Evolutionary conservation across 202 grass and related monocot genomes (phyloP), one percentile per base, ranked within the genome.

Genomic region (Cymbopogon flexuosus): DNA sequence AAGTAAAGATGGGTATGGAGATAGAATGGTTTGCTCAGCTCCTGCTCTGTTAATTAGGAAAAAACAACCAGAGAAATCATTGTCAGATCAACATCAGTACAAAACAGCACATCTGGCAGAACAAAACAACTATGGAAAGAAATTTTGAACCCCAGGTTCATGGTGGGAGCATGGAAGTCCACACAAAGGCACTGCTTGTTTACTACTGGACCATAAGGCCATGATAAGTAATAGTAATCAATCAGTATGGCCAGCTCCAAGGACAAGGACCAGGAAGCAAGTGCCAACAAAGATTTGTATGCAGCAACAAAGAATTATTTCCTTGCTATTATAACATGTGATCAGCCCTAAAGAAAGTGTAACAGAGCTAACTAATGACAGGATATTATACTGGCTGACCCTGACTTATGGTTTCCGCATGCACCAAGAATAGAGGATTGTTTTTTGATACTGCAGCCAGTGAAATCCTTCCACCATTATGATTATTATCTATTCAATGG

Each of bases 1-100:
- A 73, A 81, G 70, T 87, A 69, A 88, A 68, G 86, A 79, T 54
- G 64, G 81, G 59, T 94, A 87, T 49, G 45, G 68, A 81, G 87
- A 83, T 80, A 51, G 75, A 83, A 79, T 88, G 62, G 71, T 36
- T 69, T 85, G 80, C 24, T 83, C 81, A 70, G 52, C 79, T 71
- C 57, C 70, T 84, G 70, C 41, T 36, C 88, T 93, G 86, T 79
- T 46, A 87, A 66, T 73, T 65, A 19, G 51, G 33, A 33, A 39
- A 39, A 6, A 83, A 40, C 19, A 68, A 80, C 23, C 49, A 57
- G 60, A 85, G 31, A 65, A 74, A 23, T 8, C 37, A 63, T 82
- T 65, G 42, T 58, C 61, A 78, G 61, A 73, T 83, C 59, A 59
- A 43, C 69, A 58, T 45, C 19, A 73, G 30, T 54, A 45, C n/a